A percentile compares a stretch with the other conserved stretches of the same genome.
Conservation (phyloP, 2,329 filamentous ascomycete species). For the Penicillium sp. region DNA sequence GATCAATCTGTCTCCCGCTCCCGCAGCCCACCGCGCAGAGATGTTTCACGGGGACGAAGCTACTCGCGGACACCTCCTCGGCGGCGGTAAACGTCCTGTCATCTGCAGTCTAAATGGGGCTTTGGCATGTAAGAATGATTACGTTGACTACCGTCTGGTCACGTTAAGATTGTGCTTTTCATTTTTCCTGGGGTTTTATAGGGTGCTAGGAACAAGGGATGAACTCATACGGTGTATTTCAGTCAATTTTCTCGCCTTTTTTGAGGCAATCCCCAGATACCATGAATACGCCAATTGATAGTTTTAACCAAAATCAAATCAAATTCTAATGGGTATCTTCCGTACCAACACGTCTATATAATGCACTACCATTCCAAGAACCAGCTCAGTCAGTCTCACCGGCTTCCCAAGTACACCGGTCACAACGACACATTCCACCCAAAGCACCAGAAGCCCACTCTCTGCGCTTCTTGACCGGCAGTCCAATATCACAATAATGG, state of each 20-base stretch:
- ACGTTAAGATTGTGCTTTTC: background rate
- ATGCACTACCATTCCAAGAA: background rate
- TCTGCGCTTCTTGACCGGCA: conserved; percentile 72
- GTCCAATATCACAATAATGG: conserved; percentile 84
- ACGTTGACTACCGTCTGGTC: background rate
- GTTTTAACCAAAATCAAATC: background rate
- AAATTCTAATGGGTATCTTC: conserved; percentile 17
- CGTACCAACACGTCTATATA: conserved; percentile 2
- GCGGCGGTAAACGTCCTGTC: conserved; percentile 8
- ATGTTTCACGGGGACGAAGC: conserved; percentile 20
- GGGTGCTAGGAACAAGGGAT: conserved; percentile 5
- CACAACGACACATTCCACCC: conserved; percentile 83
- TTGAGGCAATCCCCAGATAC: background rate
- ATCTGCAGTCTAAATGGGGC: background rate
- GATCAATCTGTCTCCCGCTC: conserved; percentile 25
- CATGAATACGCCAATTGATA: conserved; percentile 6
- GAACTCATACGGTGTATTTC: conserved; percentile 7
- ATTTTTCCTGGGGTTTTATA: background rate
- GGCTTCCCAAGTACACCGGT: conserved; percentile 71
- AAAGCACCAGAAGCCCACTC: conserved; percentile 86
- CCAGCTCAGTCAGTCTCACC: conserved; percentile 10
- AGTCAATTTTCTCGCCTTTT: background rate
- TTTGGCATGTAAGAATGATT: background rate
- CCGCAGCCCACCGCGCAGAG: conserved; percentile 18
- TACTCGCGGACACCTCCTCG: conserved; percentile 23